Conservation (phyloP, 2,329 filamentous ascomycete genomes). For the Myriosclerotinia scirpicola region DNA sequence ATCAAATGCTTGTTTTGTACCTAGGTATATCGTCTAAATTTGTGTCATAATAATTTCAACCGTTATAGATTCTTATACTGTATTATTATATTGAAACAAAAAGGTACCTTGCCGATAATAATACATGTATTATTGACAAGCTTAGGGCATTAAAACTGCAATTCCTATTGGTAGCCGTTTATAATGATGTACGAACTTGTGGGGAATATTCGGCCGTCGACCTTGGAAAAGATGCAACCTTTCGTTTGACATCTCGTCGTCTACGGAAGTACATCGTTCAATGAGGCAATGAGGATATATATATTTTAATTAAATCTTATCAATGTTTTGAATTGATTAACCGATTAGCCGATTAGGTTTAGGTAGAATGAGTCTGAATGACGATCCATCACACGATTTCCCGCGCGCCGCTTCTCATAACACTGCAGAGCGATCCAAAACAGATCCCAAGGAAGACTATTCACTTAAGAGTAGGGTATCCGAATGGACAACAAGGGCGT, state of each 20-base stretch:
- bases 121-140: constrained; percentile 2
- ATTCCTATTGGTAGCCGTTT: constrained; percentile 2
- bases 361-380: too few relatives aligned
- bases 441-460: background rate
- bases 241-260: background rate
- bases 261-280: too few relatives aligned
- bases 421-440: background rate
- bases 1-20: background rate
- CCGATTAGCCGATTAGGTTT: background rate
- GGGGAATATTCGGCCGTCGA: background rate
- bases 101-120: background rate
- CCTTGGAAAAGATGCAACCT: background rate
- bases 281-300: background rate
- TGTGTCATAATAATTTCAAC: too few relatives aligned
- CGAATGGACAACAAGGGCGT: constrained; percentile 5
- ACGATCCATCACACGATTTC: background rate
- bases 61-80: background rate
- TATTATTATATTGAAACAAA: background rate
- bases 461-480: background rate
- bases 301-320: background rate
- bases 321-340: background rate
- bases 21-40: background rate
- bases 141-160: background rate
- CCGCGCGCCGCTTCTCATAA: background rate
- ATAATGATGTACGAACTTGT: constrained; percentile 12